Base-by-base conservation (phyloP, 305 asterid genomes). In the Fraxinus floribunda region DNA sequence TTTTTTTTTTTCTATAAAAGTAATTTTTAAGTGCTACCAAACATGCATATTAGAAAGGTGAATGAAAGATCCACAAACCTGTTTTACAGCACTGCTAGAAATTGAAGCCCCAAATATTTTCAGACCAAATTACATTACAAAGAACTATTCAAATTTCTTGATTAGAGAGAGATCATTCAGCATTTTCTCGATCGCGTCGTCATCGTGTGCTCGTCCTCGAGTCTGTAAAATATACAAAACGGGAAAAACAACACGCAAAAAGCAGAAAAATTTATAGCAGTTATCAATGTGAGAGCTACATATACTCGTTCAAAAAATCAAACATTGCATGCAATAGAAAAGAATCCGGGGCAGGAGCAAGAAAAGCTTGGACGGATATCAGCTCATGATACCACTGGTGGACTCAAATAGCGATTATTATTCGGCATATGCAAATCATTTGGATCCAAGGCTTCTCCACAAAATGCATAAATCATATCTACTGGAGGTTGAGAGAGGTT, bases 101-200 rank as follows among this genome's bases (percentile, higher is more conserved):
- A 55, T 55, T 6, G 66, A n/a, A 55, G n/a, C 8, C 36, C 18
- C 35, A 66, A 1, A 22, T 66, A 26, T 66, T 24, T 70, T 7
- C 41, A 32, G 24, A 71, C 44, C 46, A 71, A 66, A 71, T 46
- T 57, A 55, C 66, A 55, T 55, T 1, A 20, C 18, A 78, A 72
- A 72, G 11, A 34, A 74, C 93, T 71, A 93, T 87, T 94, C 97
- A 3, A 94, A 94, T 73, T 91, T 94, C 89, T 94, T 94, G 71
- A 94, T 93, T 76, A 92, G 81, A 49, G 97, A 89, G 5, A 95
- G 92, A 86, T 95, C 98, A 30, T 85, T 89, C 83, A 94, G 81
- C 98, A 95, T 95, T 66, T 92, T 95, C 88, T 91, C 95, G 20
- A 94, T 92, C 0, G 97, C 95, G 38, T 94, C 98, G 8, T 95